These are phyloP conservation scores for Fusarium succisae DNA, from an alignment of 2,329 filamentous ascomycete species.

Conservation along the genomic window DNA sequence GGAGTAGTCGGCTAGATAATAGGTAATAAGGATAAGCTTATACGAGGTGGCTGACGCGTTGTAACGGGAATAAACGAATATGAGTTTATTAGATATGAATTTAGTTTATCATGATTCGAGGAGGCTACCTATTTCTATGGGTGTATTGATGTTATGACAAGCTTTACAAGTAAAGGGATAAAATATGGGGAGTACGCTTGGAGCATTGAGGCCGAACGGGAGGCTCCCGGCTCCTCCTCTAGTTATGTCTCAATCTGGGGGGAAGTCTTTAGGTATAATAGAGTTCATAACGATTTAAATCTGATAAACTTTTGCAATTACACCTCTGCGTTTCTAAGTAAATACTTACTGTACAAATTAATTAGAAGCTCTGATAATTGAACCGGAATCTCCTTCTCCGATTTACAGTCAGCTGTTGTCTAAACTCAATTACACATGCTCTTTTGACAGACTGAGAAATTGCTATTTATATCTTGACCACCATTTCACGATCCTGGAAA, in stretches of 20 bases:
- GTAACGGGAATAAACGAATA: neutral
- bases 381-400: neutral
- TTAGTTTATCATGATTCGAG: neutral
- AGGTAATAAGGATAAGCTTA: neutral
- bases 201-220: slow-evolving; percentile 4
- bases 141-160: neutral
- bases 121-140: neutral
- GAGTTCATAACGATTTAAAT: neutral
- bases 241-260: neutral
- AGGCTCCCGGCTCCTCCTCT: neutral
- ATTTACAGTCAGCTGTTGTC: neutral
- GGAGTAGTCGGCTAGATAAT: neutral
- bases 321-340: neutral
- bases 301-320: neutral
- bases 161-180: neutral
- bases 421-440: neutral
- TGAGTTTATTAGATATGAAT: neutral
- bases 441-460: too few relatives aligned
- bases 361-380: neutral
- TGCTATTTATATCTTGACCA: neutral
- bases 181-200: slow-evolving; percentile 32
- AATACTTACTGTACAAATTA: neutral
- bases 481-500: too few relatives aligned
- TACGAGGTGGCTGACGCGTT: slow-evolving; percentile 15
- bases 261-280: neutral